These are phyloP conservation scores for Endotrypanum monterogeii DNA, from an alignment of 208 protist genomes.

Conservation along the genomic window DNA sequence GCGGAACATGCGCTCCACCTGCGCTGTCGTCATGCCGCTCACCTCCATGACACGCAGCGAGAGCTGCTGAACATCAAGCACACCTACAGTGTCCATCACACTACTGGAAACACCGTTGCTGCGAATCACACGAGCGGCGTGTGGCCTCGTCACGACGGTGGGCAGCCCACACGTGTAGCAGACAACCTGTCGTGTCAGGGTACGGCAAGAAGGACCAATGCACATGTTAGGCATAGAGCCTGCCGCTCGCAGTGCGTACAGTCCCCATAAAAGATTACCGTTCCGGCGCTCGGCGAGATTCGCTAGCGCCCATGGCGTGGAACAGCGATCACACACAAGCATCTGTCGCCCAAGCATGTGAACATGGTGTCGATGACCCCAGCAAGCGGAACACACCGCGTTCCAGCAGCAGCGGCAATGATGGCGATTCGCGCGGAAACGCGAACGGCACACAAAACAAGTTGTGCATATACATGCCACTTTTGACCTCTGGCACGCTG, in stretches of 20 bases:
- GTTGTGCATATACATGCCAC: conserved; percentile 49
- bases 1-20: conserved; percentile 54
- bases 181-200: conserved; percentile 38
- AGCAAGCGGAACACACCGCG: conserved; percentile 62
- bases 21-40: conserved; percentile 27
- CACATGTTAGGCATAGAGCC: conserved; percentile 66
- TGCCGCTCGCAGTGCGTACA: conserved; percentile 61
- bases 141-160: conserved; percentile 67
- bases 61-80: conserved; percentile 45
- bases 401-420: conserved; percentile 81
- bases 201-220: conserved; percentile 47
- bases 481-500: conserved; percentile 47
- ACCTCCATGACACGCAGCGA: conserved; percentile 41
- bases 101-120: conserved; percentile 1
- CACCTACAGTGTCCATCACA: conserved; percentile 16
- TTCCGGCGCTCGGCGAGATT: conserved; percentile 40
- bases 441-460: conserved; percentile 44
- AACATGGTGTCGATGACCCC: conserved; percentile 47
- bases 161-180: conserved; percentile 61
- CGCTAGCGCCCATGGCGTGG: conserved; percentile 55
- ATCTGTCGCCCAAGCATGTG: conserved; percentile 47
- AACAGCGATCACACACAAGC: conserved; percentile 64
- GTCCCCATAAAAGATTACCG: conserved; percentile 57
- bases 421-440: conserved; percentile 45
- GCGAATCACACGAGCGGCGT: conserved; percentile 55